phyloP scores from a whole-genome alignment of 768 basidiomycete genomes.

The Kwoniella dendrophila region DNA sequence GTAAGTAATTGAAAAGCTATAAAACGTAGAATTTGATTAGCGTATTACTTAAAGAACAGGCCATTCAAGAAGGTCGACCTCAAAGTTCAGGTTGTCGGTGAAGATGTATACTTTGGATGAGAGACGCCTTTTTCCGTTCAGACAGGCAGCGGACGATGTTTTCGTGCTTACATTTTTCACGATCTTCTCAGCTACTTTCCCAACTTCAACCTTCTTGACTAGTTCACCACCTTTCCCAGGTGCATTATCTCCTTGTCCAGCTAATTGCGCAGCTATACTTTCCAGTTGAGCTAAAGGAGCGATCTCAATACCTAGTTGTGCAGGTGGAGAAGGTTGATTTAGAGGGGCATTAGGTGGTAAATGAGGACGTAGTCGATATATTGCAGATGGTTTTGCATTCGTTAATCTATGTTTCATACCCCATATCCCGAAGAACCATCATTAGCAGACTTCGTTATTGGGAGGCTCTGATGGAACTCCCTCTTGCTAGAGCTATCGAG shows the following conservation, averaged over 20 bases:
- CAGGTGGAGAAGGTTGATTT: slow-evolving; percentile 26
- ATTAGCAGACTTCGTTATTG: no score
- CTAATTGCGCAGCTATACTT: slow-evolving; percentile 21
- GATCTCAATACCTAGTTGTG: slow-evolving; percentile 54
- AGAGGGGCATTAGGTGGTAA: slow-evolving; percentile 26
- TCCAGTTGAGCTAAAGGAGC: slow-evolving; percentile 42
- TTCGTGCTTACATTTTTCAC: slow-evolving; percentile 53
- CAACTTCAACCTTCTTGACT: slow-evolving; percentile 39
- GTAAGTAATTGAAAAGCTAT: slow-evolving; percentile 55
- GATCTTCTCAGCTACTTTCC: slow-evolving; percentile 53
- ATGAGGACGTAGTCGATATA: slow-evolving; percentile 47
- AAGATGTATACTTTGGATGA: no score
- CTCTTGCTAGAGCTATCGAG: background rate
- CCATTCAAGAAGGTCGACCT: no score
- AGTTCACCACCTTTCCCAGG: slow-evolving; percentile 37
- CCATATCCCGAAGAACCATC: background rate
- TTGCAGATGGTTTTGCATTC: slow-evolving; percentile 48
- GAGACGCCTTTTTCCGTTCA: no score
- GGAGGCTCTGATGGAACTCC: no score
- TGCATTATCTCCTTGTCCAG: slow-evolving; percentile 1
- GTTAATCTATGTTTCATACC: slow-evolving; percentile 35
- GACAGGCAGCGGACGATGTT: background rate
- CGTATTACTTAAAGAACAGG: no score
- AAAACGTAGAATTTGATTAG: no score
- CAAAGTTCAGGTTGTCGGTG: no score